phyloP scores from a whole-genome alignment of 2,329 filamentous ascomycete species.

The Gliomastix tumulicola region DNA sequence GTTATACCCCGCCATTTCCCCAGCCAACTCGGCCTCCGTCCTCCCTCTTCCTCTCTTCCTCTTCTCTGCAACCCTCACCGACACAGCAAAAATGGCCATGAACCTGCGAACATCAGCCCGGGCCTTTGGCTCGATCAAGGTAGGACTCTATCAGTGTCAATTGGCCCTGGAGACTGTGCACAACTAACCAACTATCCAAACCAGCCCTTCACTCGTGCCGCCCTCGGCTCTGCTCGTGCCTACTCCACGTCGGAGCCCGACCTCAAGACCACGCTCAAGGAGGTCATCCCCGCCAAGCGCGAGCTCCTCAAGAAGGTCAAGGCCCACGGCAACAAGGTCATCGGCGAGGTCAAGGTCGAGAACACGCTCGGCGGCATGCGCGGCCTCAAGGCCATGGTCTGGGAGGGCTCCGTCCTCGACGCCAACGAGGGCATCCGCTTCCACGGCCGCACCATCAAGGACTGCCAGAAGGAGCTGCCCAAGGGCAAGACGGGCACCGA shows the following conservation, averaged over 20 bases:
- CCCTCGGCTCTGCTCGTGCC: slow-evolving; percentile 33
- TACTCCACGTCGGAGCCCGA: slow-evolving; percentile 80
- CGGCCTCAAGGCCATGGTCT: slow-evolving; percentile 95
- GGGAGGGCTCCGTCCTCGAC: slow-evolving; percentile 96
- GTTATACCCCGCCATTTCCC: too few species aligned
- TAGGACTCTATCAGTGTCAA: too few species aligned
- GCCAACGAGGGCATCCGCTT: slow-evolving; percentile 97
- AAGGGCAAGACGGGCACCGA: slow-evolving; percentile 89
- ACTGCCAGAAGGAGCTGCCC: slow-evolving; percentile 88
- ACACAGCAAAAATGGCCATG: slow-evolving; percentile 48
- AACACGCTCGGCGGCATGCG: slow-evolving; percentile 96
- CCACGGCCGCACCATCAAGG: slow-evolving; percentile 95
- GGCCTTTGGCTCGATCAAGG: slow-evolving; percentile 58
- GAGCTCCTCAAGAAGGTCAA: slow-evolving; percentile 94
- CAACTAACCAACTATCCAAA: too few species aligned
- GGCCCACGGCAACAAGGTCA: slow-evolving; percentile 69
- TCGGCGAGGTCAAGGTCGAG: slow-evolving; percentile 90
- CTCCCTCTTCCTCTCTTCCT: not conserved
- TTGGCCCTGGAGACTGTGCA: slow-evolving; percentile 1
- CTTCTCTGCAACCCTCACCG: slow-evolving; percentile 1
- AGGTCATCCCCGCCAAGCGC: slow-evolving; percentile 83
- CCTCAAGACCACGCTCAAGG: slow-evolving; percentile 79
- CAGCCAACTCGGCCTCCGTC: not conserved
- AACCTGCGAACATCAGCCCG: slow-evolving; percentile 54
- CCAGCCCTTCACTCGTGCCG: slow-evolving; percentile 22